Conservation (phyloP, 73 alveolate genomes). For the Symbiodinium natans region DNA sequence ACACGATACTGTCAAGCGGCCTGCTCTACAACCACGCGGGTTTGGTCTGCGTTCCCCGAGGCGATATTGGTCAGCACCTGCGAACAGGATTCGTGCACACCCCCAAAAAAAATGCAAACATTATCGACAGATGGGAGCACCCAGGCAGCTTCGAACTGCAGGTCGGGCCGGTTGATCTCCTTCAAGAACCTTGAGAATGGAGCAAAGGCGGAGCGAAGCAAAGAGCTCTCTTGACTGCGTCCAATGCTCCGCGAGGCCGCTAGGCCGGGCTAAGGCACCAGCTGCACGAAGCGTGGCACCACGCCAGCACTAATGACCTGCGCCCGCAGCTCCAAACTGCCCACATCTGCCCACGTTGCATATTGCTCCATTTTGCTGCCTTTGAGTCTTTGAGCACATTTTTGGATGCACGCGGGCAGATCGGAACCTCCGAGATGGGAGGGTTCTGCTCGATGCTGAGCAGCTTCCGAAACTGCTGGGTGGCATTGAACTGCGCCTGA, state of each 20-base stretch:
- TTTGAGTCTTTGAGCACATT: neutral
- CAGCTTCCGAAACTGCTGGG: constrained; percentile 98
- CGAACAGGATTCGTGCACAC: constrained; percentile 12
- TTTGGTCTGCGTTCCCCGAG: constrained; percentile 97
- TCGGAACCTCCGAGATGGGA: constrained; percentile 96
- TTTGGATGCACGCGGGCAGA: neutral
- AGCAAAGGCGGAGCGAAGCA: neutral
- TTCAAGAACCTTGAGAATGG: constrained; percentile 19
- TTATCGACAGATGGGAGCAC: constrained; percentile 94
- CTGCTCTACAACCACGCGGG: constrained; percentile 97
- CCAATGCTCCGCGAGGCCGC: too few species aligned
- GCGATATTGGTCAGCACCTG: constrained; percentile 98
- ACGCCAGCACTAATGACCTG: constrained; percentile 97
- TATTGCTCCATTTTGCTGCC: neutral
- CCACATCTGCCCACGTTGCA: neutral
- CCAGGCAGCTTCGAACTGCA: constrained; percentile 97
- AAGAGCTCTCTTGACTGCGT: neutral
- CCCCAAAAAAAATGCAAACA: neutral
- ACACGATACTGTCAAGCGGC: neutral
- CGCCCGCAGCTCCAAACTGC: neutral
- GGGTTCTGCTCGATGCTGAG: constrained; percentile 97
- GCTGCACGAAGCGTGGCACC: constrained; percentile 97
- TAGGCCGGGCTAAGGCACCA: constrained; percentile 1
- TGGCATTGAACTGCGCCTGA: constrained; percentile 95
- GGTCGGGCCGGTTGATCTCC: constrained; percentile 96